Evolutionary conservation across 805 yeast genomes (phyloP).

Genomic region (Lipomyces sp.): DNA sequence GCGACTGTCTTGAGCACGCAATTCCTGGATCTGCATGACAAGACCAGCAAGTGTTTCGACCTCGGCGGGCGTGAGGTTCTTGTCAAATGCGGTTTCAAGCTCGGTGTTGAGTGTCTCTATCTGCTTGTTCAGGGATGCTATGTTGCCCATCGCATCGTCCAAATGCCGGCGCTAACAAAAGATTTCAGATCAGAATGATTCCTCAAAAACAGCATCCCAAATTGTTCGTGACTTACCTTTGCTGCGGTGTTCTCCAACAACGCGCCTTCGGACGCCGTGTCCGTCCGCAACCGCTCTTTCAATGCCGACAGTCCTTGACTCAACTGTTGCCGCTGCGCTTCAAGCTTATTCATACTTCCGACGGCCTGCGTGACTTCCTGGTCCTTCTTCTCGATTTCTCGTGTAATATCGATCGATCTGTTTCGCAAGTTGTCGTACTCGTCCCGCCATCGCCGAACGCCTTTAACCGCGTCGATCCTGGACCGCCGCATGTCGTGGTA

Average conservation of each 20-base stretch:
- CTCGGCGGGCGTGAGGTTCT: slow-evolving; percentile 53
- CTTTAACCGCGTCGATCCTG: slow-evolving; percentile 65
- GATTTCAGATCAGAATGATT: slow-evolving; percentile 31
- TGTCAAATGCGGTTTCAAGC: slow-evolving; percentile 51
- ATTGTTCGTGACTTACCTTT: slow-evolving; percentile 31
- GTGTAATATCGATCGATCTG: slow-evolving; percentile 42
- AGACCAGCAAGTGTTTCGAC: slow-evolving; percentile 41
- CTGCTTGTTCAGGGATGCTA: slow-evolving; percentile 43
- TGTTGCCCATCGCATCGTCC: slow-evolving; percentile 45
- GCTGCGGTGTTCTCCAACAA: slow-evolving; percentile 17
- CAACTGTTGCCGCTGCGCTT: slow-evolving; percentile 45
- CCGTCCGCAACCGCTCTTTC: slow-evolving; percentile 38
- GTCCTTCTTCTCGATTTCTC: slow-evolving; percentile 47
- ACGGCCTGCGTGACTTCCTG: slow-evolving; percentile 51
- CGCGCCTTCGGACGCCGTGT: slow-evolving; percentile 4
- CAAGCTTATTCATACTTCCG: slow-evolving; percentile 42
- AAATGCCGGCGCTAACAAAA: slow-evolving; percentile 36
- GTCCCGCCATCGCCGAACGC: slow-evolving; percentile 50
- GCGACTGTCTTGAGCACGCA: slow-evolving; percentile 37
- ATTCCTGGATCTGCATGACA: slow-evolving; percentile 26
- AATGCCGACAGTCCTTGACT: slow-evolving; percentile 45
- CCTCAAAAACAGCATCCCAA: slow-evolving; percentile 21
- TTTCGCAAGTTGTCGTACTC: slow-evolving; percentile 46
- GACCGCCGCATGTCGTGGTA: slow-evolving; percentile 66
- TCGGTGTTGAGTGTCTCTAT: slow-evolving; percentile 49